Evolutionary conservation across 225 moss, liverwort and hornwort species (phyloP).

Genomic region (Thuidium tamariscinum): DNA sequence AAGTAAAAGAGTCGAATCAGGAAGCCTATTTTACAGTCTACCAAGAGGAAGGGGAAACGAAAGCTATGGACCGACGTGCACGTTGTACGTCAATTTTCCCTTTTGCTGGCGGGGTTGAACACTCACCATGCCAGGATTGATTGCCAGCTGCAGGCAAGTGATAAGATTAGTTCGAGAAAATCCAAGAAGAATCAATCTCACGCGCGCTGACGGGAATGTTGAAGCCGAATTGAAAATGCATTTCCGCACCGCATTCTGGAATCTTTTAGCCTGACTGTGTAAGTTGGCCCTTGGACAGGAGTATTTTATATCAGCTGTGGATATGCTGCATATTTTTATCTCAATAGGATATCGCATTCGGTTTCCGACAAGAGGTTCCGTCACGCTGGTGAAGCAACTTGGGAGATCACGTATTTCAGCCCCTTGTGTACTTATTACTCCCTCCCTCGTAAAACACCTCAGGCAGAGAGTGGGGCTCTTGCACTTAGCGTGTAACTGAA

Average conservation of each 20-base stretch:
- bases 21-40: not conserved
- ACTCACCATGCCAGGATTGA: not conserved
- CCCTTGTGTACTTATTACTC: not conserved
- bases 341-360: not conserved
- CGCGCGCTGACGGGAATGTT: not conserved
- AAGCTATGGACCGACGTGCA: not conserved
- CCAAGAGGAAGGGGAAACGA: not conserved
- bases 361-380: slow-evolving; percentile 9
- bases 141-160: not conserved
- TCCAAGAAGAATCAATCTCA: not conserved
- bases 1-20: not conserved
- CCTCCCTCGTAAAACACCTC: not conserved
- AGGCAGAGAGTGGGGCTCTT: not conserved
- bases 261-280: not conserved
- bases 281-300: not conserved
- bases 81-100: not conserved
- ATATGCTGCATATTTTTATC: not conserved
- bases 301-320: not conserved
- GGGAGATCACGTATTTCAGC: not conserved
- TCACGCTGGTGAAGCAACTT: not conserved
- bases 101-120: not conserved
- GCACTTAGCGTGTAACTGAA: not conserved
- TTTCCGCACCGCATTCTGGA: slow-evolving; percentile 1
- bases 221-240: not conserved
- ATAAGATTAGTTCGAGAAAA: not conserved